Percentiles rank a stretch among this genome's conserved stretches.
Evolutionary conservation across 306 rosid genomes (phyloP).

Genomic region (Trifolium fragiferum): DNA sequence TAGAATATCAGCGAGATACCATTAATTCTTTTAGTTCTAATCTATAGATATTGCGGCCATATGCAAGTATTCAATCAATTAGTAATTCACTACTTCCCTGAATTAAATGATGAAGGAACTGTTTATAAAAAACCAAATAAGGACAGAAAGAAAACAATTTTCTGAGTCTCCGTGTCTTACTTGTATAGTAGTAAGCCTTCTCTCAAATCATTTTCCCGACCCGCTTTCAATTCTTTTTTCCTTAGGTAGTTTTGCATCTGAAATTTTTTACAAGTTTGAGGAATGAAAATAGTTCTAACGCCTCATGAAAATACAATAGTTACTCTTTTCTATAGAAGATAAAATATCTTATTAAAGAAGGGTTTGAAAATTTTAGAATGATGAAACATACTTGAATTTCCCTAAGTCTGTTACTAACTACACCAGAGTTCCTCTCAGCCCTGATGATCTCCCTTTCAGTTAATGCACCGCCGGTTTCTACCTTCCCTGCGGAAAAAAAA

Average conservation of each 20-base stretch:
- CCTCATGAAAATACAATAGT: slow-evolving; percentile 21
- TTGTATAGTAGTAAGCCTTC: slow-evolving; percentile 84
- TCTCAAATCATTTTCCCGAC: slow-evolving; percentile 69
- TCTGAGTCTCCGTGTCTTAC: slow-evolving; percentile 50
- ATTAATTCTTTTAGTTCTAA: slow-evolving; percentile 7
- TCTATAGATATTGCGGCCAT: slow-evolving; percentile 2
- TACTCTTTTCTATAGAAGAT: slow-evolving; percentile 18
- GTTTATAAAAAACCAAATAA: not conserved
- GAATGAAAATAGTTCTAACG: slow-evolving; percentile 25
- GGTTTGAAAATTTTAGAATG: slow-evolving; percentile 32
- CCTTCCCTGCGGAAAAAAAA: slow-evolving; percentile 63
- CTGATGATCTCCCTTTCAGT: slow-evolving; percentile 93
- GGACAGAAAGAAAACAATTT: not conserved
- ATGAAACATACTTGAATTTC: slow-evolving; percentile 87
- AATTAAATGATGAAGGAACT: not conserved
- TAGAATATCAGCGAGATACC: slow-evolving; percentile 19
- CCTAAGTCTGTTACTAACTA: slow-evolving; percentile 84
- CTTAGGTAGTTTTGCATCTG: slow-evolving; percentile 86
- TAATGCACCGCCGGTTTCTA: slow-evolving; percentile 59
- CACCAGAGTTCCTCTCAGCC: slow-evolving; percentile 95
- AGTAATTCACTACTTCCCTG: not conserved
- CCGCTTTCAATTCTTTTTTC: slow-evolving; percentile 77
- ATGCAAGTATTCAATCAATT: not conserved
- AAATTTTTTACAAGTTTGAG: slow-evolving; percentile 48
- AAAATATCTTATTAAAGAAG: slow-evolving; percentile 35